A percentile compares a stretch with the other conserved stretches of the same genome.
These are phyloP conservation scores for Boletus reticulatus DNA, from an alignment of 768 basidiomycete species.

Conservation along the genomic window DNA sequence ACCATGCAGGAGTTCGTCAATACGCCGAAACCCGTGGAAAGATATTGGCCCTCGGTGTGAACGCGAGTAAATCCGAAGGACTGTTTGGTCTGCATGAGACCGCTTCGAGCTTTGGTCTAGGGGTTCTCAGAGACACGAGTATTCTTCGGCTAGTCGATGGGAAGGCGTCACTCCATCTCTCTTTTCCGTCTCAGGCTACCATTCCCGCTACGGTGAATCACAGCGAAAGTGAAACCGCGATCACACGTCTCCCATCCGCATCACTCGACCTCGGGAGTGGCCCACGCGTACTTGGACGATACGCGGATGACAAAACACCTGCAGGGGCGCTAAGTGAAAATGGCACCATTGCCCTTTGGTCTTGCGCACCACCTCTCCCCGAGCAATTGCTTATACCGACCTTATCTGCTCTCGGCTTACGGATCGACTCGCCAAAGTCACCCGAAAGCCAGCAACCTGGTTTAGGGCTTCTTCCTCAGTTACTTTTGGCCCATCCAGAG, in stretches of 20 bases:
- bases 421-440: not conserved
- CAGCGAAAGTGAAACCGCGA: not conserved
- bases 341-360: constrained; percentile 29
- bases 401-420: constrained; percentile 27
- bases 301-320: constrained; percentile 11
- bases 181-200: constrained; percentile 21
- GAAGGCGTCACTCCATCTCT: constrained; percentile 23
- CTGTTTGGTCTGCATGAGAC: constrained; percentile 32
- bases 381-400: constrained; percentile 21
- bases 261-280: constrained; percentile 19
- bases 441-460: not conserved
- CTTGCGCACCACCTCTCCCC: constrained; percentile 26
- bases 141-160: constrained; percentile 26
- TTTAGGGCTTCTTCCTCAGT: constrained; percentile 22
- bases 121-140: constrained; percentile 29
- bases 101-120: constrained; percentile 31
- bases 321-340: constrained; percentile 27
- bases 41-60: constrained; percentile 66
- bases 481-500: constrained; percentile 27
- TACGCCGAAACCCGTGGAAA: constrained; percentile 70
- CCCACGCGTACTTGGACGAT: constrained; percentile 17
- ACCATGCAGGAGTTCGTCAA: constrained; percentile 45
- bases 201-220: constrained; percentile 8
- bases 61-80: constrained; percentile 50
- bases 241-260: constrained; percentile 13